A percentile compares a stretch with the other conserved stretches of the same genome.
These are phyloP conservation scores for Candida caryicola DNA, from an alignment of 805 yeast species.

Conservation along the genomic window DNA sequence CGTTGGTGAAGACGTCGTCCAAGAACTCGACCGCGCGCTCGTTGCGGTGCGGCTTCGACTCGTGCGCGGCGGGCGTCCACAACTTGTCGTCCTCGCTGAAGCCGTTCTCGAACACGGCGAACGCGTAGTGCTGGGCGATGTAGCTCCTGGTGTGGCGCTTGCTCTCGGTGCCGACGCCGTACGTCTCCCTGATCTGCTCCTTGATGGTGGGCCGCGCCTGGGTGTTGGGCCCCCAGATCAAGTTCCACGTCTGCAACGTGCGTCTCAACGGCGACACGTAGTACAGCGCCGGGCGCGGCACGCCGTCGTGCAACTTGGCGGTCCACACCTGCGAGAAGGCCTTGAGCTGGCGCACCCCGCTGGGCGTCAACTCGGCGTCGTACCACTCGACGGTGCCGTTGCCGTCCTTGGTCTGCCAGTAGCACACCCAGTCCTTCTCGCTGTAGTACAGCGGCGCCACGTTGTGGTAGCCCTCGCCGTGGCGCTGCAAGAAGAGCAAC, in stretches of 20 bases:
- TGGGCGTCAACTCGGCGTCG: constrained; percentile 28
- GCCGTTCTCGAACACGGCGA: constrained; percentile 22
- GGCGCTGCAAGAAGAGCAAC: constrained; percentile 29
- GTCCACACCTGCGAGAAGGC: constrained; percentile 5
- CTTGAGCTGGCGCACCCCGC: constrained; percentile 19
- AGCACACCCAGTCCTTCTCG: constrained; percentile 24
- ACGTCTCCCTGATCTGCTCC: constrained; percentile 30
- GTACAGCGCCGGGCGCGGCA: constrained; percentile 25
- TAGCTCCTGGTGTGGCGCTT: constrained; percentile 24
- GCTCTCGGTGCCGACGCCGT: constrained; percentile 31
- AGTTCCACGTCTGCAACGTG: constrained; percentile 28
- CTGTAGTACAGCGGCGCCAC: constrained; percentile 18
- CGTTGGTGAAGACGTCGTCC: constrained; percentile 25
- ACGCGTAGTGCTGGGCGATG: constrained; percentile 18
- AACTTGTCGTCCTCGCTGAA: constrained; percentile 23
- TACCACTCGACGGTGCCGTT: constrained; percentile 25
- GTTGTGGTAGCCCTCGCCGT: constrained; percentile 36
- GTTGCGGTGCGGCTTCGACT: constrained; percentile 24
- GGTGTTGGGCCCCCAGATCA: constrained; percentile 19
- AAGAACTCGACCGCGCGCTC: constrained; percentile 25
- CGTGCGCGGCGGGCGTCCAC: constrained; percentile 24
- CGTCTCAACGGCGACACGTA: constrained; percentile 32
- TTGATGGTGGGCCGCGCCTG: constrained; percentile 19
- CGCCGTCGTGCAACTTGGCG: constrained; percentile 1
- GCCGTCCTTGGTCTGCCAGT: constrained; percentile 22